Base-by-base conservation (phyloP, 2,329 filamentous ascomycete species). In the Ambrosiella beaveri region DNA sequence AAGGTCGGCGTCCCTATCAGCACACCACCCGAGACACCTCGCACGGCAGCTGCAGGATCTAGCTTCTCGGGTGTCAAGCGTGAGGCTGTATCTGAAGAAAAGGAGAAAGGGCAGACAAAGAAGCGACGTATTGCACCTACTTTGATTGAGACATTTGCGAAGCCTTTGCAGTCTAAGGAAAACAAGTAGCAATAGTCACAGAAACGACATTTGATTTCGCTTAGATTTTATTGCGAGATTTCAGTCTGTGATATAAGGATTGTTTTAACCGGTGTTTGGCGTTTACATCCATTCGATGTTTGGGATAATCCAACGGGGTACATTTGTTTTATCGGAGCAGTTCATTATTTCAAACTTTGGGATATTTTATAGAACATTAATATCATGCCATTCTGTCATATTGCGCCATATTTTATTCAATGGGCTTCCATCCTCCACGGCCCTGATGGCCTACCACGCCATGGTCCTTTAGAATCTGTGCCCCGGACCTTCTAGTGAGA, bases 21-120 rank as follows among this genome's bases (percentile, higher is more conserved):
- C 41, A 96, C 91, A 7, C 91, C 93, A 1, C 93, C 91, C 0
- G 86, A 95, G 68, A 97, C 91, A 2, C 91, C 91, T 5, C 76
- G 80, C 55, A 78, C 64, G 69, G 54, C 53, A 69, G 54, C 53
- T 7, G 51, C 52, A 19, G 47, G 44, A 13, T 17, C 13, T 15
- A 39, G 15, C 2, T 17, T 44, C 3, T 44, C n/a, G 3, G 76
- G 76, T 37, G 69, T 71, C 13, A 84, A 83, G 67, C 72, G 80
- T 62, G 80, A 83, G 36, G 74, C 74, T 11, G 76, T 73, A 27
- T 78, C 79, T 60, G 73, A 71, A 27, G 80, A 80, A 39, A 74
- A 75, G 52, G 52, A 54, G 35, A 41, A 54, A 19, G 73, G 74
- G 13, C 73, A 80, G 64, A 74, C 79, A 4, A 88, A 88, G 71